Conservation (phyloP, 2,329 filamentous ascomycete species). For the Hawksworthiomyces lignivorus region DNA sequence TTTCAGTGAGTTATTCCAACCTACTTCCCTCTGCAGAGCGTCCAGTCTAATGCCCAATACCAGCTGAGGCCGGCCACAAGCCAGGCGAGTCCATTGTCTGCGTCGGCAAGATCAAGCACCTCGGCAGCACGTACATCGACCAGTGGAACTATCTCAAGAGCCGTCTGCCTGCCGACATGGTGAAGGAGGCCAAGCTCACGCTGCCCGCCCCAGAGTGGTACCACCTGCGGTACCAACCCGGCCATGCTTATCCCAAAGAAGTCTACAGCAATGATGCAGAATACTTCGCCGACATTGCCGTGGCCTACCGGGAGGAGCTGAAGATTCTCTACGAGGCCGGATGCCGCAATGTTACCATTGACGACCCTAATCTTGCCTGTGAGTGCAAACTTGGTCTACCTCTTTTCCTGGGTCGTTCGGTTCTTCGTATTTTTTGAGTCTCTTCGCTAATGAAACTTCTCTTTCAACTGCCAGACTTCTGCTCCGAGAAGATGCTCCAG, state of each 20-base stretch:
- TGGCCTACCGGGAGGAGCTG: conserved; percentile 40
- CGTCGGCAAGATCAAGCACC: conserved; percentile 38
- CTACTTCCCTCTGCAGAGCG: too few relatives aligned
- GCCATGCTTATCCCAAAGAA: conserved; percentile 39
- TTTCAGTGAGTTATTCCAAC: conserved; percentile 27
- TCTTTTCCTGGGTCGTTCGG: too few relatives aligned
- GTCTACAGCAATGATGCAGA: conserved; percentile 39
- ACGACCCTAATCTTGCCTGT: conserved; percentile 53
- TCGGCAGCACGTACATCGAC: conserved; percentile 33
- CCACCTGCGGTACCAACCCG: conserved; percentile 43
- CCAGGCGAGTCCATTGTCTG: conserved; percentile 39
- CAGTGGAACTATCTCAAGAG: conserved; percentile 35
- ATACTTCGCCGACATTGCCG: conserved; percentile 44
- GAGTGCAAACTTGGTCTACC: conserved; percentile 1
- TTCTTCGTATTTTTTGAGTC: too few relatives aligned
- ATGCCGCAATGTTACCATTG: conserved; percentile 48
- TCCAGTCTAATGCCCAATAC: neutral
- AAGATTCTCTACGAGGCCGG: conserved; percentile 41
- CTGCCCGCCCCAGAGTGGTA: conserved; percentile 58
- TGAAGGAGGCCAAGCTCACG: conserved; percentile 58
- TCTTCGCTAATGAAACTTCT: too few relatives aligned
- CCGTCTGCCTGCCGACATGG: conserved; percentile 49
- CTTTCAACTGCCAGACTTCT: too few relatives aligned
- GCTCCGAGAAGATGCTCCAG: conserved; percentile 57
- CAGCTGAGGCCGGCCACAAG: conserved; percentile 37